These are phyloP conservation scores for Metschnikowia cubensis DNA, from an alignment of 805 yeast species.

Conservation along the genomic window DNA sequence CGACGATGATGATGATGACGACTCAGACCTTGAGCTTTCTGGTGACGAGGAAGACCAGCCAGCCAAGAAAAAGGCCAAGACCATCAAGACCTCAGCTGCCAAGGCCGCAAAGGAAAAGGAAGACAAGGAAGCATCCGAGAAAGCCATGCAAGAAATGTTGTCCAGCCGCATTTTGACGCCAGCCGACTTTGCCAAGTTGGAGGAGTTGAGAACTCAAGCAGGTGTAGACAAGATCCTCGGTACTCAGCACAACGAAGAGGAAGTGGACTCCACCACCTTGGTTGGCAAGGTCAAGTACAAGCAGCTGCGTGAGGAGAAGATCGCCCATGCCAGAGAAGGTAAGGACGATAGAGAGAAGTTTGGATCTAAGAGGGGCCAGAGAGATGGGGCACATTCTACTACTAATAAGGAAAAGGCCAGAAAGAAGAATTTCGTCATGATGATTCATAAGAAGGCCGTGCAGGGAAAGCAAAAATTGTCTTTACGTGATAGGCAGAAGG, in stretches of 20 bases:
- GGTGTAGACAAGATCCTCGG: slow-evolving; percentile 82
- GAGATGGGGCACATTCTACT: slow-evolving; percentile 75
- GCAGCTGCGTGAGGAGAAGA: slow-evolving; percentile 84
- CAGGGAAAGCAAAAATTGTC: slow-evolving; percentile 92
- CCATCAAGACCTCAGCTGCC: slow-evolving; percentile 19
- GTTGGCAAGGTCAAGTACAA: slow-evolving; percentile 79
- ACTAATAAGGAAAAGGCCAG: slow-evolving; percentile 95
- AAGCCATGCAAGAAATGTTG: slow-evolving; percentile 50
- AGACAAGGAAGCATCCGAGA: slow-evolving; percentile 19
- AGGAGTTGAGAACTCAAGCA: slow-evolving; percentile 79
- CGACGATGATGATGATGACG: slow-evolving; percentile 45
- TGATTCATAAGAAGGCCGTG: slow-evolving; percentile 91
- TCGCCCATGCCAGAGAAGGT: slow-evolving; percentile 85
- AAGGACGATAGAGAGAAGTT: slow-evolving; percentile 88
- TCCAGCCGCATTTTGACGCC: slow-evolving; percentile 87
- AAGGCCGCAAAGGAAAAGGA: slow-evolving; percentile 15
- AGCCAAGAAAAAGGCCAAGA: slow-evolving; percentile 28
- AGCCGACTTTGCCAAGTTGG: slow-evolving; percentile 94
- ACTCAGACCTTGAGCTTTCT: slow-evolving; percentile 20
- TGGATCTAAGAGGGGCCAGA: slow-evolving; percentile 82
- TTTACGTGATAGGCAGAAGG: slow-evolving; percentile 84
- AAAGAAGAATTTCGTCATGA: slow-evolving; percentile 98
- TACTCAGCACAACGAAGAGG: slow-evolving; percentile 65
- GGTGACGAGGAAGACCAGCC: slow-evolving; percentile 34
- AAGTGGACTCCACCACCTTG: slow-evolving; percentile 73